Conservation (phyloP, 2,329 filamentous ascomycete genomes). For the Stachybotrys chlorohalonatus region DNA sequence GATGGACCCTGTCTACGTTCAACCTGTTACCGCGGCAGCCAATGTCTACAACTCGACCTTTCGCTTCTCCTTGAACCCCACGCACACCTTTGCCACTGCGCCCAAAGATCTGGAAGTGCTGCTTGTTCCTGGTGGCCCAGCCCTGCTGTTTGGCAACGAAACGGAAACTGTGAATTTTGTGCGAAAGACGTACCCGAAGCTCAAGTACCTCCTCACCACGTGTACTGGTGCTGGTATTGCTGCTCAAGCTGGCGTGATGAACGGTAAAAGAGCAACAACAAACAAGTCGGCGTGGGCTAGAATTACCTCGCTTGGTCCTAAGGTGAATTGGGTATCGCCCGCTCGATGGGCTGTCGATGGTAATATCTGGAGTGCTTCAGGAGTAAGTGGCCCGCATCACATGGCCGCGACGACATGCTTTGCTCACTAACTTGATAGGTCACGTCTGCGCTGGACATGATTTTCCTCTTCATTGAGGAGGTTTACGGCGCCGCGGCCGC, state of each 20-base stretch:
- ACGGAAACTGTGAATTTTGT: conserved; percentile 29
- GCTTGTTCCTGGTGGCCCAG: conserved; percentile 53
- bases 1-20: conserved; percentile 27
- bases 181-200: conserved; percentile 26
- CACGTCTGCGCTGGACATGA: conserved; percentile 7
- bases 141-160: conserved; percentile 24
- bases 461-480: conserved; percentile 8
- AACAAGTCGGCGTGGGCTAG: neutral
- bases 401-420: neutral
- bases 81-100: conserved; percentile 40
- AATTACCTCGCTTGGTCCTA: conserved; percentile 25
- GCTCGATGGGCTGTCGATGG: conserved; percentile 1
- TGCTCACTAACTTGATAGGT: conserved; percentile 1
- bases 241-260: neutral
- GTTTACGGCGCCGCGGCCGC: conserved; percentile 3
- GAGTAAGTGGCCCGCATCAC: conserved; percentile 21
- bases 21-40: conserved; percentile 2
- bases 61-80: conserved; percentile 24
- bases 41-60: conserved; percentile 18
- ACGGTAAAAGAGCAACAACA: neutral
- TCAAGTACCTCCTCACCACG: conserved; percentile 43
- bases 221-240: neutral
- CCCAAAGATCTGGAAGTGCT: conserved; percentile 43
- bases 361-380: conserved; percentile 31
- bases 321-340: neutral